These are phyloP conservation scores for Megacollybia marginata DNA, from an alignment of 768 basidiomycete genomes.

Conservation along the genomic window DNA sequence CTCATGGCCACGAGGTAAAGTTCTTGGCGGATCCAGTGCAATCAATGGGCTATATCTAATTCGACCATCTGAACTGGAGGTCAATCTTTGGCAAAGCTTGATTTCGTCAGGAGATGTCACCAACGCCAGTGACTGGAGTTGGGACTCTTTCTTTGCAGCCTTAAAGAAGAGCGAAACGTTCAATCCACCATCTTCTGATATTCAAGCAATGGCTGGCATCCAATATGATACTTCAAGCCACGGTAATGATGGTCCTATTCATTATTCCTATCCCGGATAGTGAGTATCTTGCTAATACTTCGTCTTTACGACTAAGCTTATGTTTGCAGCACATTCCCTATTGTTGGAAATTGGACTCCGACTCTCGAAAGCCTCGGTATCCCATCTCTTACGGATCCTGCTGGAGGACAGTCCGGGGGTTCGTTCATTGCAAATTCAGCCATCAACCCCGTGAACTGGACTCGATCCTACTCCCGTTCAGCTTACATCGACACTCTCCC, in stretches of 20 bases:
- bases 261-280: conserved; percentile 42
- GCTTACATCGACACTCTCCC: conserved; percentile 60
- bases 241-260: conserved; percentile 43
- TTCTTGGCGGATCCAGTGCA: conserved; percentile 54
- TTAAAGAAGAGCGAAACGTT: conserved; percentile 52
- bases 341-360: conserved; percentile 49
- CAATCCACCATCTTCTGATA: conserved; percentile 36
- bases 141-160: conserved; percentile 35
- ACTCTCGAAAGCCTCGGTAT: conserved; percentile 41
- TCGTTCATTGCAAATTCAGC: conserved; percentile 47
- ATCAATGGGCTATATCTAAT: conserved; percentile 59
- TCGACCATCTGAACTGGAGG: conserved; percentile 37
- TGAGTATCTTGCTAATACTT: conserved; percentile 22
- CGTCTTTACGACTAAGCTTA: neutral
- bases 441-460: conserved; percentile 59
- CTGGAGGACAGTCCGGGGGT: conserved; percentile 42
- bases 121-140: conserved; percentile 32
- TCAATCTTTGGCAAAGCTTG: conserved; percentile 39
- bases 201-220: conserved; percentile 36
- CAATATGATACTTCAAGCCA: conserved; percentile 35
- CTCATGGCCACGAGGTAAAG: conserved; percentile 54
- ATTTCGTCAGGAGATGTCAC: conserved; percentile 26
- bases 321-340: conserved; percentile 34
- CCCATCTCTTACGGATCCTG: conserved; percentile 28
- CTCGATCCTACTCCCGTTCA: conserved; percentile 56